Evolutionary conservation across 2,329 filamentous ascomycete genomes (phyloP), one percentile per base, ranked within the genome.

Genomic region (Achaetomium macrosporum): DNA sequence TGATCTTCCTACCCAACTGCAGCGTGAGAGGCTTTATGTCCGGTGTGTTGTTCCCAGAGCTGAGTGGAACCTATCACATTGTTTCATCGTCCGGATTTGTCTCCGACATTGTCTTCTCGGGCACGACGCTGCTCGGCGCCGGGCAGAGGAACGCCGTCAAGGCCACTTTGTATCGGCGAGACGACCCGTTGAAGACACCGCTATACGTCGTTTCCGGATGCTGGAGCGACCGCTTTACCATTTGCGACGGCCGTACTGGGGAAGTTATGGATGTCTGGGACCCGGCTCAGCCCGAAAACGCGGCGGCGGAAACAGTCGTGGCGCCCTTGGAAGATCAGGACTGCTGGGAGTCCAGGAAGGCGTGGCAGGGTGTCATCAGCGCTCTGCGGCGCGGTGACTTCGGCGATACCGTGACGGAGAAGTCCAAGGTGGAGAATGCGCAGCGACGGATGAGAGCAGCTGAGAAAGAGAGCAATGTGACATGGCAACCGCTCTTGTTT

Each of bases 361-460:
- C 90, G 1, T 96, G 90, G 90, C 74, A 75, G 31, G 85, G 85
- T 56, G 90, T 96, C 2, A 84, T 88, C 0, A 74, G 77, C 3
- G 87, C 83, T 20, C 86, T 96, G 53, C 70, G 75, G 15, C 76
- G 75, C 54, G 87, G 87, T 19, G 85, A 96, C 64, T 85, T 92
- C 78, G 82, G 90, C 51, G 73, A 76, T 5, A 87, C 86, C 0
- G 80, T 81, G 0, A 69, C 70, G 0, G 85, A 90, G 64, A 96
- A 96, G 73, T 81, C 79, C 8, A 83, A 84, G 64, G 87, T 96
- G 52, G 90, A 96, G 68, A 85, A 91, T 63, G 81, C 82, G 29
- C 90, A 96, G 71, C 78, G 90, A 13, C 82, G 85, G 55, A 75
- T 92, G 73, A 79, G 90, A 55, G 81, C 80, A 61, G 71, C 78